A percentile compares a stretch with the other conserved stretches of the same genome.
Conservation (phyloP, 2,329 filamentous ascomycete genomes). For the Talaromyces sp. region DNA sequence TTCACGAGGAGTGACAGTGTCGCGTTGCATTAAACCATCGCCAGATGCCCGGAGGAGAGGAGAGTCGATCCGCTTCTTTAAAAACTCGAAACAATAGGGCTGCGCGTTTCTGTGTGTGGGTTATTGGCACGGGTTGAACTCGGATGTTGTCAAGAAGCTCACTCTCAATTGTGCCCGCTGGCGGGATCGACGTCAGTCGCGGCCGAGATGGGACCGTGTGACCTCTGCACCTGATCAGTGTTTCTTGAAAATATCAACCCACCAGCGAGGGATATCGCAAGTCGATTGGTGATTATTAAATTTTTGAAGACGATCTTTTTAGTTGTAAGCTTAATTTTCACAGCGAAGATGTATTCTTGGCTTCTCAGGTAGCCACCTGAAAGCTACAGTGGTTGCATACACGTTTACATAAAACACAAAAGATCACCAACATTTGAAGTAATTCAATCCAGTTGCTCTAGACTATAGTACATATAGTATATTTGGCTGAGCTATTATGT, state of each 20-base stretch:
- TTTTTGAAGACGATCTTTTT: background rate
- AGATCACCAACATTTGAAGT: background rate
- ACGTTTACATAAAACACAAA: background rate
- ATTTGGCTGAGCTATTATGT: background rate
- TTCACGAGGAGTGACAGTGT: constrained; percentile 14
- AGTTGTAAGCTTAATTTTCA: background rate
- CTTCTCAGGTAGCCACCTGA: background rate
- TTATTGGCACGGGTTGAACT: background rate
- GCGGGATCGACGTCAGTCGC: background rate
- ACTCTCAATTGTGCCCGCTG: background rate
- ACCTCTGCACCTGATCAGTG: background rate
- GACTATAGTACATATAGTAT: background rate
- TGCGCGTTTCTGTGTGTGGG: background rate
- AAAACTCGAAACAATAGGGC: background rate
- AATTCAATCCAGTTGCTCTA: background rate
- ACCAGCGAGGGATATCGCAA: background rate
- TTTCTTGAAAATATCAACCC: background rate
- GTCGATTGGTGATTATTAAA: background rate
- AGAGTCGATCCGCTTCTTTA: background rate
- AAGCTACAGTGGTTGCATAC: background rate
- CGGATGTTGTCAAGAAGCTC: background rate
- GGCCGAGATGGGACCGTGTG: background rate
- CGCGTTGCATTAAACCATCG: constrained; percentile 27
- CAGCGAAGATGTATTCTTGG: background rate
- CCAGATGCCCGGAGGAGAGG: constrained; percentile 5